These are phyloP conservation scores for Geotrichum carabidarum DNA, from an alignment of 1,139 yeast genomes.

Conservation along the genomic window DNA sequence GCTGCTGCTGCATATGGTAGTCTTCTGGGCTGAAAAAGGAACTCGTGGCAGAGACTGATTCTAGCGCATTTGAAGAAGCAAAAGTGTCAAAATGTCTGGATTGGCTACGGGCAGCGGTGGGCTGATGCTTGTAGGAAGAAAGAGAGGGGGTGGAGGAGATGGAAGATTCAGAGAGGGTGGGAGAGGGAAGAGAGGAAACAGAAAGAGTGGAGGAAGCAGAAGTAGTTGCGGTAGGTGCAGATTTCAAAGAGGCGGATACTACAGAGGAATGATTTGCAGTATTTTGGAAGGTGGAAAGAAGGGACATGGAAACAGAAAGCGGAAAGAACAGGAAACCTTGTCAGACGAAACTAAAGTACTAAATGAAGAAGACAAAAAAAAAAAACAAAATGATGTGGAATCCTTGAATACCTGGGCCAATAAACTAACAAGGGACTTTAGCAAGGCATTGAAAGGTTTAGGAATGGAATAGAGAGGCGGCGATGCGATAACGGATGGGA, in stretches of 20 bases:
- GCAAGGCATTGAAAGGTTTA: no score
- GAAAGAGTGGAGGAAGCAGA: neutral
- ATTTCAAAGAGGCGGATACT: neutral
- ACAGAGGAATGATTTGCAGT: neutral
- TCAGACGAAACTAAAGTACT: no score
- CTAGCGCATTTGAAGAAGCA: constrained; percentile 4
- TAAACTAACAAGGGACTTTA: no score
- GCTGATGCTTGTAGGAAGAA: constrained; percentile 2
- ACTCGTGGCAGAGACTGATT: neutral
- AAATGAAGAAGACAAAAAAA: no score
- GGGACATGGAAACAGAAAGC: neutral
- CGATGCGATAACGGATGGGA: no score
- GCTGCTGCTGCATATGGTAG: neutral
- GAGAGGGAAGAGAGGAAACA: constrained; percentile 8
- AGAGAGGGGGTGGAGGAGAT: constrained; percentile 4
- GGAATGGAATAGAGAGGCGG: no score
- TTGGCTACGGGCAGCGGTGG: constrained; percentile 8
- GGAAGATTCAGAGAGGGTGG: constrained; percentile 14
- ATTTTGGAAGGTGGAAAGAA: neutral
- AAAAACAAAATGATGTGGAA: no score
- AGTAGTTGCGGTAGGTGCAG: neutral
- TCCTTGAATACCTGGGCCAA: no score
- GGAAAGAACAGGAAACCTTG: no score
- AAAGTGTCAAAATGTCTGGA: constrained; percentile 18
- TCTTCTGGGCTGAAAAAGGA: neutral